Percentiles rank a stretch among this genome's conserved stretches.
phyloP scores from a whole-genome alignment of 257 asterid species.

The Rauvolfia tetraphylla region DNA sequence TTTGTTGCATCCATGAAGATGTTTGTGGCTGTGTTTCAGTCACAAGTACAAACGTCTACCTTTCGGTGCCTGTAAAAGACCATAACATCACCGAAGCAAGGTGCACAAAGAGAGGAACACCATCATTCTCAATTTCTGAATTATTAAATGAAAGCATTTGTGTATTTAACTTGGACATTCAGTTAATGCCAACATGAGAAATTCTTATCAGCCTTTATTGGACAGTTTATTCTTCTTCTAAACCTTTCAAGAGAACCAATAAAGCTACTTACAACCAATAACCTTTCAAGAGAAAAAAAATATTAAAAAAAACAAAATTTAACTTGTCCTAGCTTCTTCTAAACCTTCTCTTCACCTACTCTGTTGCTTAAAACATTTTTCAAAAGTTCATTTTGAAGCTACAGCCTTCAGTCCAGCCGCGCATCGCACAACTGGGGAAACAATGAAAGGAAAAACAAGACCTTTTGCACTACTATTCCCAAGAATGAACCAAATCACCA shows the following conservation, averaged over 20 bases:
- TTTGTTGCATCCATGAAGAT: slow-evolving; percentile 36
- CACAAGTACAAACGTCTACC: not conserved
- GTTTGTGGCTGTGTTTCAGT: not conserved
- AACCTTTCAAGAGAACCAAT: not conserved
- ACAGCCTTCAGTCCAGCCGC: not conserved
- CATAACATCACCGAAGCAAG: not conserved
- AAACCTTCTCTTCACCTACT: not conserved
- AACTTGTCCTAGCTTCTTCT: not conserved
- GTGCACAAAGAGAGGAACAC: not conserved
- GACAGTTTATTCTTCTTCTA: not conserved
- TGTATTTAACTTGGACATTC: not conserved
- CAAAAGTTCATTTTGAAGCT: not conserved
- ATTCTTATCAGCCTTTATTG: not conserved
- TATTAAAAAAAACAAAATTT: not conserved
- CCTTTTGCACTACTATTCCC: not conserved
- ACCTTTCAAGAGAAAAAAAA: no score
- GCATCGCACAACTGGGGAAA: no score
- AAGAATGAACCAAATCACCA: not conserved
- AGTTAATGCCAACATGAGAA: not conserved
- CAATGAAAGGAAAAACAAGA: no score
- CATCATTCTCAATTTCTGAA: not conserved
- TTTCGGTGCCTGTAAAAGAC: not conserved
- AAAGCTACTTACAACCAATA: no score
- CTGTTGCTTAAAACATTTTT: not conserved
- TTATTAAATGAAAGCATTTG: not conserved